Base-by-base conservation (phyloP, 768 basidiomycete genomes). In the Pleurotus tuoliensis region DNA sequence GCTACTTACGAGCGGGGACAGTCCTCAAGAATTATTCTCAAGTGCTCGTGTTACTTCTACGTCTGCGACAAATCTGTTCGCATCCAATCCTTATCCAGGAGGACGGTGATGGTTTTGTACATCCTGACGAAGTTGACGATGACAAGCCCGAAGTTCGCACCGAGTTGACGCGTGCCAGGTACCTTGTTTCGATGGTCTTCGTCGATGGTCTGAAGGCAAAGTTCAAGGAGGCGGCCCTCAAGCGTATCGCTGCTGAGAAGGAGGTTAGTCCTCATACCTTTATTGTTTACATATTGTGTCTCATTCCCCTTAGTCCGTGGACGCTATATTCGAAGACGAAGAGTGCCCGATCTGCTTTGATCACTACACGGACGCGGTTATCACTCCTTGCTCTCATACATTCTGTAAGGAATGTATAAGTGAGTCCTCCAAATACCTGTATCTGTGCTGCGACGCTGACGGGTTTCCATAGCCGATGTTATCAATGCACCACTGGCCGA, bases 291-390 rank as follows among this genome's bases (percentile, higher is more conserved):
- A 47, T 44, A 5, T 27, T 30, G 47, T 27, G 50, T 25, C 15
- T 39, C 15, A 39, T 34, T 41, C 9, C 48, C 18, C 44, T 5
- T 59, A 86, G 82, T 80, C 79, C 15, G 60, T 61, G 1, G 74
- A 81, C 59, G 76, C 78, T 6, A 73, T 74, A 12, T 73, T 74
- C 1, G 78, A 82, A 20, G 74, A 76, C 8, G 82, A 84, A 43
- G 83, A 86, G 56, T 91, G 89, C 61, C 77, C 85, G 0, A 81
- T 91, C 55, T 90, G 88, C 65, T 80, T 79, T 57, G 88, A 90
- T 56, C 66, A 68, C 3, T 73, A 82, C 63, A 77, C 73, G 1
- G 74, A 82, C 52, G 72, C 83, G 13, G 71, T 83, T 16, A 65
- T 89, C 40, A 87, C 86, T 0, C 61, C 73, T 0, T 91, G 89